Percentiles rank a stretch among this genome's conserved stretches.
Evolutionary conservation across 1,284 basidiomycete species (phyloP).

Genomic region (Phlebopus sp.): DNA sequence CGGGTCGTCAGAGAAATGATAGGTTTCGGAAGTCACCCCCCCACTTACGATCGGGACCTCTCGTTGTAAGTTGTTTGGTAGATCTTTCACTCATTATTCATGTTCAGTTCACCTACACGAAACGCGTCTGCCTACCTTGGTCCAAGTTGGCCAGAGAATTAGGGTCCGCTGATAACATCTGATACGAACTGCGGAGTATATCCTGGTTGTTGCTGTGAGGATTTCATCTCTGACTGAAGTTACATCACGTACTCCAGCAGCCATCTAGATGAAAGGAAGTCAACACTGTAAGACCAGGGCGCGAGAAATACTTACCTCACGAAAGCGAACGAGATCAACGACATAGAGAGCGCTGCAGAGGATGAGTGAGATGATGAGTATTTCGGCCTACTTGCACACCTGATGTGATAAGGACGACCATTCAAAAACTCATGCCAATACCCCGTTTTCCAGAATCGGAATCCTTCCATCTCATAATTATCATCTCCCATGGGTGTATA

Average conservation of each 20-base stretch:
- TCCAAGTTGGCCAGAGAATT: constrained; percentile 93
- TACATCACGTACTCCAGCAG: constrained; percentile 70
- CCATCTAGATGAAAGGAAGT: constrained; percentile 47
- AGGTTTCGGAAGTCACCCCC: neutral
- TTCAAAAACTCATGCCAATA: constrained; percentile 88
- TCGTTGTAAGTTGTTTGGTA: constrained; percentile 89
- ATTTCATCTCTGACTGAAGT: neutral
- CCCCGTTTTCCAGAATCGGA: constrained; percentile 96
- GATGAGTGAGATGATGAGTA: constrained; percentile 7
- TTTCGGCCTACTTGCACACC: constrained; percentile 43
- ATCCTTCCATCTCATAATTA: constrained; percentile 93
- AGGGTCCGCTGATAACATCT: constrained; percentile 90
- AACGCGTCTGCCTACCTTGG: constrained; percentile 58
- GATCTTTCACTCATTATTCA: constrained; percentile 48
- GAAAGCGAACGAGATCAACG: constrained; percentile 93
- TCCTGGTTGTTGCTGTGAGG: constrained; percentile 53
- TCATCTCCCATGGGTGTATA: constrained; percentile 99
- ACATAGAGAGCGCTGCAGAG: constrained; percentile 84
- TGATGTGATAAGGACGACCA: constrained; percentile 89
- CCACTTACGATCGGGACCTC: constrained; percentile 81
- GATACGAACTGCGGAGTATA: constrained; percentile 89
- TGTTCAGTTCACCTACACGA: neutral
- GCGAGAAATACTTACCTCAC: constrained; percentile 53
- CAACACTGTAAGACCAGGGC: constrained; percentile 1
- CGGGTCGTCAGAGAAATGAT: constrained; percentile 1